phyloP scores from a whole-genome alignment of 2,329 filamentous ascomycete species.

The Sporothrix humicola region DNA sequence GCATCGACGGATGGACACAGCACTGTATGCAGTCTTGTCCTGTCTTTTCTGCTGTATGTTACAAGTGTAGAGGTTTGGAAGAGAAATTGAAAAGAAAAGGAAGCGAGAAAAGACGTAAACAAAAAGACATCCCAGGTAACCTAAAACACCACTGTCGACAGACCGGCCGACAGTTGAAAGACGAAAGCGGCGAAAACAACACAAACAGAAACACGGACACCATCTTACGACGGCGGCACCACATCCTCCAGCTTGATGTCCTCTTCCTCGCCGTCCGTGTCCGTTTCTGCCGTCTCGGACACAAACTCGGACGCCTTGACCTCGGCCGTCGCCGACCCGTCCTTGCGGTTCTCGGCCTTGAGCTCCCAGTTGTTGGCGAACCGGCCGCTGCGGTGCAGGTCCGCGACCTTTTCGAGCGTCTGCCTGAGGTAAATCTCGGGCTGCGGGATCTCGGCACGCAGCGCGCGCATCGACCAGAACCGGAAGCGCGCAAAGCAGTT shows the following conservation, averaged over 20 bases:
- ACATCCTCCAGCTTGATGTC: slow-evolving; percentile 82
- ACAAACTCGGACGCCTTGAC: slow-evolving; percentile 52
- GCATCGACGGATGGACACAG: slow-evolving; percentile 1
- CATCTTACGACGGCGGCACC: slow-evolving; percentile 40
- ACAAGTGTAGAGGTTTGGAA: background rate
- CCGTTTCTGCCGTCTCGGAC: slow-evolving; percentile 53
- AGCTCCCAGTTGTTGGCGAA: slow-evolving; percentile 88
- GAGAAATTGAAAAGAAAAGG: background rate
- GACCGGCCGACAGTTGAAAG: background rate
- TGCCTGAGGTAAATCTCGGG: slow-evolving; percentile 93
- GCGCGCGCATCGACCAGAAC: slow-evolving; percentile 92
- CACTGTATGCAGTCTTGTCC: slow-evolving; percentile 6
- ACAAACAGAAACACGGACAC: background rate
- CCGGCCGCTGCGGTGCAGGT: slow-evolving; percentile 78
- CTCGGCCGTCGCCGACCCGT: slow-evolving; percentile 59
- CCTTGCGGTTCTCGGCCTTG: slow-evolving; percentile 68
- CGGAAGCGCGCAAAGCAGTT: slow-evolving; percentile 81
- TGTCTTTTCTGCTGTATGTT: slow-evolving; percentile 15
- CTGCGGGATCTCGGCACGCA: slow-evolving; percentile 78
- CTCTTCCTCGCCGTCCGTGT: slow-evolving; percentile 67
- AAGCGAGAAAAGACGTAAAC: background rate
- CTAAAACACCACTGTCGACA: slow-evolving; percentile 2
- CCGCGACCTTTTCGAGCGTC: slow-evolving; percentile 80
- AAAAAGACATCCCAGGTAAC: background rate
- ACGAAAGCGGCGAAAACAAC: background rate